Percentiles rank a stretch among this genome's conserved stretches.
Evolutionary conservation across 1,139 yeast species (phyloP).

Genomic region (Torulaspora globosa): DNA sequence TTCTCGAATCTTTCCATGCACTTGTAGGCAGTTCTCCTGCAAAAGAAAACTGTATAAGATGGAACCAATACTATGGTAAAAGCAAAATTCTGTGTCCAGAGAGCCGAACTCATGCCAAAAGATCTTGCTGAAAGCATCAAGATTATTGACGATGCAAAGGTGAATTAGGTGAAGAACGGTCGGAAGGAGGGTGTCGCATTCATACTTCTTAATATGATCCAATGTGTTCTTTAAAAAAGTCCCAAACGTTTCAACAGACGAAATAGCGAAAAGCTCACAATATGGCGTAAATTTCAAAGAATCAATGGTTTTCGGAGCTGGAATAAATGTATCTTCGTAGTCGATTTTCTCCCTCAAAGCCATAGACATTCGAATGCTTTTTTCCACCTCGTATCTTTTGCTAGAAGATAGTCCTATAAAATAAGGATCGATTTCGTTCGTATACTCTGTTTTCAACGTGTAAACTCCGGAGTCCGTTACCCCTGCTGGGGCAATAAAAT

Average conservation of each 20-base stretch:
- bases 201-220: constrained; percentile 42
- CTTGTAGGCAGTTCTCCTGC: constrained; percentile 41
- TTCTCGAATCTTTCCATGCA: constrained; percentile 52
- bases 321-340: constrained; percentile 46
- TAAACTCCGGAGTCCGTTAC: constrained; percentile 66
- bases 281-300: constrained; percentile 40
- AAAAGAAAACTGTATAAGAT: constrained; percentile 45
- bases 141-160: constrained; percentile 42
- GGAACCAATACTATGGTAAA: constrained; percentile 43
- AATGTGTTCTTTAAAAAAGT: constrained; percentile 51
- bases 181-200: constrained; percentile 54
- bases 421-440: constrained; percentile 66
- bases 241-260: constrained; percentile 50
- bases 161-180: constrained; percentile 67
- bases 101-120: constrained; percentile 39
- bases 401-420: constrained; percentile 76
- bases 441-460: constrained; percentile 56
- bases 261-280: constrained; percentile 43
- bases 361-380: constrained; percentile 35
- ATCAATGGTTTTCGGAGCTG: constrained; percentile 42
- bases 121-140: constrained; percentile 28
- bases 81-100: constrained; percentile 41
- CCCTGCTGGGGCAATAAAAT: constrained; percentile 60
- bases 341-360: constrained; percentile 39
- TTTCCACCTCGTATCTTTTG: constrained; percentile 69